A percentile compares a stretch with the other conserved stretches of the same genome.
Conservation (phyloP, 1,284 basidiomycete genomes). For the Ganoderma lucidum region DNA sequence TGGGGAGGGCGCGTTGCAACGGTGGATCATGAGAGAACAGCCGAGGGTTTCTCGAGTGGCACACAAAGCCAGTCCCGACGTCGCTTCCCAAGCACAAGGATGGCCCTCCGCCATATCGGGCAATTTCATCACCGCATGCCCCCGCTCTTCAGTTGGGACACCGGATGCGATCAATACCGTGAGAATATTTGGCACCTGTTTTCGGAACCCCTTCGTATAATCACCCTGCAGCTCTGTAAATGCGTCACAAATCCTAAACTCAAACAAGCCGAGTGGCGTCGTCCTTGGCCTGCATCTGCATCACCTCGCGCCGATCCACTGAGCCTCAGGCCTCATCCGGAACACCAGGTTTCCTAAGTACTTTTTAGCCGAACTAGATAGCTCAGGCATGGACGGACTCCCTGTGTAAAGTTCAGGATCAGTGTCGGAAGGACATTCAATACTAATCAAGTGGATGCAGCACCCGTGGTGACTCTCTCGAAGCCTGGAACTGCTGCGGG, state of each 20-base stretch:
- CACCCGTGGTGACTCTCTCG: too few species aligned
- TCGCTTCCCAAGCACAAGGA: background rate
- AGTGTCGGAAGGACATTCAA: background rate
- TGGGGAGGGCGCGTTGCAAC: background rate
- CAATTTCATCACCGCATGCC: background rate
- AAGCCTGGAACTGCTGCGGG: too few species aligned
- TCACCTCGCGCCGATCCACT: background rate
- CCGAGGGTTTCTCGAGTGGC: background rate
- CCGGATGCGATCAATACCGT: background rate
- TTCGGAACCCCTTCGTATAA: slow-evolving; percentile 4
- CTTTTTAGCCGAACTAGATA: background rate
- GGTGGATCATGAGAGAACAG: slow-evolving; percentile 1
- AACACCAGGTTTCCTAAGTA: background rate
- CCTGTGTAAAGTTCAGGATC: background rate
- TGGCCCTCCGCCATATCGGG: background rate
- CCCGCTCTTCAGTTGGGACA: slow-evolving; percentile 1
- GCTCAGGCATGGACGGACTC: too few species aligned
- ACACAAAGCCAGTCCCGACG: background rate
- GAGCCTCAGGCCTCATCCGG: background rate
- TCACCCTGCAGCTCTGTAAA: background rate
- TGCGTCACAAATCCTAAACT: background rate
- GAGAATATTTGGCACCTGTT: background rate
- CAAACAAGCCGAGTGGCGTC: background rate
- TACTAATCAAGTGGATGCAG: background rate
- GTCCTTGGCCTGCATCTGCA: background rate